Percentiles rank a stretch among this genome's conserved stretches.
Conservation (phyloP, 225 moss, liverwort and hornwort species). For the Pseudoscleropodium purum region DNA sequence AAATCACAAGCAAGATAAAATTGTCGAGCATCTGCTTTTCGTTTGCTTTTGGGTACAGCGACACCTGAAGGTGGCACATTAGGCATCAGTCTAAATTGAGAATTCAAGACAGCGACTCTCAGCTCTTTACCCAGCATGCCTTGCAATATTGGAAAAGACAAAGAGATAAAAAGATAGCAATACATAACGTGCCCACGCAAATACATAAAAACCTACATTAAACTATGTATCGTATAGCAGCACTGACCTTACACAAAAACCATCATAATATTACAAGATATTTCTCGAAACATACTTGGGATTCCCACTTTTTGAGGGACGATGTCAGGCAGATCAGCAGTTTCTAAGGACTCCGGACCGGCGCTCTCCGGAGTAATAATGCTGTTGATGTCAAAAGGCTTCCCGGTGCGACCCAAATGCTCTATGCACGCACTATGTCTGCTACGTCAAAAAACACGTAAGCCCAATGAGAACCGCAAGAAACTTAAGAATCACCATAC, state of each 20-base stretch:
- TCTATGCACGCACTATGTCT: conserved; percentile 93
- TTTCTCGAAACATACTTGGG: conserved; percentile 39
- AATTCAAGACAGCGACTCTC: not conserved
- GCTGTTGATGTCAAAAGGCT: conserved; percentile 78
- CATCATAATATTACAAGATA: not conserved
- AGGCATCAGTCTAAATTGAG: not conserved
- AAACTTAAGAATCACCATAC: not conserved
- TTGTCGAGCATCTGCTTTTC: conserved; percentile 71
- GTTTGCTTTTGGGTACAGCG: conserved; percentile 58
- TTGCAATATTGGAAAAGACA: not conserved
- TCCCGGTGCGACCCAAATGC: conserved; percentile 64
- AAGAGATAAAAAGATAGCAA: not conserved
- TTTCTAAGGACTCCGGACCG: conserved; percentile 50
- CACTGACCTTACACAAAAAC: not conserved
- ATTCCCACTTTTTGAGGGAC: conserved; percentile 69
- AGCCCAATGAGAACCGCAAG: not conserved
- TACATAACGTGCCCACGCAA: not conserved
- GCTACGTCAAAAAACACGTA: conserved; percentile 4
- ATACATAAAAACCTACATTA: not conserved
- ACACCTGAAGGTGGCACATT: conserved; percentile 43
- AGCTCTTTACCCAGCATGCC: not conserved
- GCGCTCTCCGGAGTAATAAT: conserved; percentile 83
- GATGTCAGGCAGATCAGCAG: conserved; percentile 52
- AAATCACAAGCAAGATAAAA: conserved; percentile 81
- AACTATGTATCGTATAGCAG: not conserved